A percentile compares a stretch with the other conserved stretches of the same genome.
Conservation (phyloP, 805 yeast genomes). For the Saccharomycopsis fibuligera region DNA sequence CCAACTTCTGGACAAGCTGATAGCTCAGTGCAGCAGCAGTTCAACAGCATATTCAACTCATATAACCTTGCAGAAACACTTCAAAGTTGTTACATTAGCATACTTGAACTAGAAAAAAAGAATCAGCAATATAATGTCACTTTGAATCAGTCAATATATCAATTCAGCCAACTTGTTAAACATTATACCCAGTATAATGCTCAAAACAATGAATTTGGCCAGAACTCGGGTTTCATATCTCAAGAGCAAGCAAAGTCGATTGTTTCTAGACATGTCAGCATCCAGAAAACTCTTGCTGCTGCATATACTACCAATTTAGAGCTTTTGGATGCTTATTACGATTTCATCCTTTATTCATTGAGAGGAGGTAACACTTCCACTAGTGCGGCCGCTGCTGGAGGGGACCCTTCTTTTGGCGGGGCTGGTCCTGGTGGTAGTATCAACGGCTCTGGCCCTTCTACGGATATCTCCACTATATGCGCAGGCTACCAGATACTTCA, state of each 20-base stretch:
- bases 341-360: conserved; percentile 18
- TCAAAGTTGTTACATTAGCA: conserved; percentile 18
- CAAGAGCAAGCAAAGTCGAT: neutral
- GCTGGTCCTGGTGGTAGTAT: neutral
- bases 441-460: conserved; percentile 26
- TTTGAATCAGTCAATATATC: conserved; percentile 15
- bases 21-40: neutral
- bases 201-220: neutral
- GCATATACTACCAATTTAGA: conserved; percentile 20
- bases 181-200: neutral
- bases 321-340: conserved; percentile 21
- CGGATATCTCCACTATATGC: conserved; percentile 22
- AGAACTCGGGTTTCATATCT: neutral
- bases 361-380: conserved; percentile 20
- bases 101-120: conserved; percentile 20
- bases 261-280: conserved; percentile 8
- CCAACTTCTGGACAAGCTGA: too few relatives aligned
- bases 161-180: conserved; percentile 15
- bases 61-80: conserved; percentile 19
- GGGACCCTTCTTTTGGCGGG: neutral
- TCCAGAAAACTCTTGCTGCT: conserved; percentile 18
- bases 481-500: conserved; percentile 72
- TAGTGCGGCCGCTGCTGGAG: neutral
- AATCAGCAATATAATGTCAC: conserved; percentile 20
- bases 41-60: neutral